Evolutionary conservation across 495 filamentous ascomycete species (phyloP).

Genomic region (Penicillium cosmopolitanum): DNA sequence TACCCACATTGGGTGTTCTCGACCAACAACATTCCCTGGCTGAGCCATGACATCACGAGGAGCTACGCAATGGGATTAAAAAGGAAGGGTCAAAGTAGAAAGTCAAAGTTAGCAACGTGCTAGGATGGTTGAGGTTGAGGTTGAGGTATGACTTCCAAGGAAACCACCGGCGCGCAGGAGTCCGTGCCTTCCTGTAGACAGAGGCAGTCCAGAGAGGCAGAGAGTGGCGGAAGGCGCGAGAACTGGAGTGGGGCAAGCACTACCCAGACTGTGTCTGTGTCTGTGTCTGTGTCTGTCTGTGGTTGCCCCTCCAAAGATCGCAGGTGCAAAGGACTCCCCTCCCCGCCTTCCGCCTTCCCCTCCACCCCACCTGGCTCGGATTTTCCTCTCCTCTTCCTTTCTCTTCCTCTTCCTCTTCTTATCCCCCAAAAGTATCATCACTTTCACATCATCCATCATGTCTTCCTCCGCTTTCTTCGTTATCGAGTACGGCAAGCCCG

Average conservation of each 20-base stretch:
- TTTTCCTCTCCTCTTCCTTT: constrained; percentile 2
- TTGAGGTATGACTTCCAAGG: no score
- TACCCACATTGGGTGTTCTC: background rate
- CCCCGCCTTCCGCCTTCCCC: constrained; percentile 6
- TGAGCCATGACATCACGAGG: background rate
- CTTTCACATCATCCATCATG: constrained; percentile 3
- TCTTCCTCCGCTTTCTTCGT: constrained; percentile 8
- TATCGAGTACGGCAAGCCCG: constrained; percentile 1
- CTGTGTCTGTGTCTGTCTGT: no score
- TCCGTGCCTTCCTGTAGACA: background rate
- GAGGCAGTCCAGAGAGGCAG: background rate
- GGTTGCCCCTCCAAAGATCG: background rate
- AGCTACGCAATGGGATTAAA: background rate
- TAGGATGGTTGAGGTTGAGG: no score
- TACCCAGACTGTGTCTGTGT: no score
- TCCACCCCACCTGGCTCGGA: background rate
- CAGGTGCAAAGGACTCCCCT: constrained; percentile 5
- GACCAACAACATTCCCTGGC: constrained; percentile 3
- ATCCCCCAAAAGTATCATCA: constrained; percentile 2
- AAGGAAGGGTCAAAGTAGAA: background rate
- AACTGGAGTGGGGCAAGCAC: background rate
- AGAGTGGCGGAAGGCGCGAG: constrained; percentile 5
- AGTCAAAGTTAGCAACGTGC: no score
- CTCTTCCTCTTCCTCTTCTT: background rate
- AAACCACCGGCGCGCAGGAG: no score